Evolutionary conservation across 108 stramenopile genomes (phyloP).

Genomic region (Stephanodiscus minutulus): DNA sequence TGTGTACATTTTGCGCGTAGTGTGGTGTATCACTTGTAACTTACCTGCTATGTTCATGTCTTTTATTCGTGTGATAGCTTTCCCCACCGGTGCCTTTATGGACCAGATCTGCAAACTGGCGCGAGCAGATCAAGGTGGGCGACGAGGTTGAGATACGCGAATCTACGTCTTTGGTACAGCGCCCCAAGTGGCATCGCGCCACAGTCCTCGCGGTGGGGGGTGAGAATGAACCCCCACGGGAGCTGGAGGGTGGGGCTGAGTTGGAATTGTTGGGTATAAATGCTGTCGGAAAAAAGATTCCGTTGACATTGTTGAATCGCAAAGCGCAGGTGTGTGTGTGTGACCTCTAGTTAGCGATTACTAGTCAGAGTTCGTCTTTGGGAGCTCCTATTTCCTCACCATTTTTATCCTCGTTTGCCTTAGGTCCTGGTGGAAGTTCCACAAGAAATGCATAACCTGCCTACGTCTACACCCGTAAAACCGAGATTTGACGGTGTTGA

Average conservation of each 20-base stretch:
- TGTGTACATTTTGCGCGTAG: neutral
- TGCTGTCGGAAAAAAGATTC: conserved; percentile 34
- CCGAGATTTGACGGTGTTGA: conserved; percentile 4
- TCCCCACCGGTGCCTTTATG: conserved; percentile 66
- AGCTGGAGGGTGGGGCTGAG: conserved; percentile 62
- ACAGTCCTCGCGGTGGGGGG: conserved; percentile 55
- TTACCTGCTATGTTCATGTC: neutral
- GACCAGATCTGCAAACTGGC: conserved; percentile 67
- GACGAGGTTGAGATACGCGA: conserved; percentile 72
- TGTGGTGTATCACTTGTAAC: conserved; percentile 8
- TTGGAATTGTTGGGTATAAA: conserved; percentile 51
- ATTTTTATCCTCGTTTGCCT: neutral
- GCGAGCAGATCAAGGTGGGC: conserved; percentile 59
- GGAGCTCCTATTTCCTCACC: neutral
- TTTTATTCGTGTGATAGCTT: conserved; percentile 19
- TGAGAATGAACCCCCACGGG: conserved; percentile 34
- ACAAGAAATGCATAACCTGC: conserved; percentile 55
- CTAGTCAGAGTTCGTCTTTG: neutral
- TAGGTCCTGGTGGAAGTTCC: conserved; percentile 69
- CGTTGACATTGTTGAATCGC: conserved; percentile 58
- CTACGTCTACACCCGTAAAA: conserved; percentile 3
- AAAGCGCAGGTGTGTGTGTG: conserved; percentile 43
- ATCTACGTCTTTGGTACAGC: conserved; percentile 46
- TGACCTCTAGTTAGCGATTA: neutral
- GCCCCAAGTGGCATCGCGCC: conserved; percentile 79